Percentiles rank a stretch among this genome's conserved stretches.
Evolutionary conservation across 2,329 filamentous ascomycete genomes (phyloP).

Genomic region (Epicoccum nigrum): DNA sequence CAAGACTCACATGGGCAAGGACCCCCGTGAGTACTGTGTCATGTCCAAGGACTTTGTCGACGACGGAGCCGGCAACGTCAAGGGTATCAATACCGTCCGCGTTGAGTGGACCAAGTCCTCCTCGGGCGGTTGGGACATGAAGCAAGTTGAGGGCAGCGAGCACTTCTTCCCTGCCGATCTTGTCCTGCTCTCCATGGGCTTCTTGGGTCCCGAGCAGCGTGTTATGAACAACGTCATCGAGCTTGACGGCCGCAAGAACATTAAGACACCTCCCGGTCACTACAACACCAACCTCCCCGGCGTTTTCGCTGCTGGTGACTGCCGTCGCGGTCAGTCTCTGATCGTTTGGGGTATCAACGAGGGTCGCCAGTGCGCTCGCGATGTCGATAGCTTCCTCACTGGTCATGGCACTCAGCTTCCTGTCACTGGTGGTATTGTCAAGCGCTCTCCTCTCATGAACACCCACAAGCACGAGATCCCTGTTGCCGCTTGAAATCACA

Average conservation of each 20-base stretch:
- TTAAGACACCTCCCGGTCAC: constrained; percentile 88
- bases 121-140: constrained; percentile 96
- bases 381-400: constrained; percentile 88
- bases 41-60: constrained; percentile 98
- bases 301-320: constrained; percentile 93
- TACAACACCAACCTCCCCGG: constrained; percentile 88
- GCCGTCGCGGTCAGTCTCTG: constrained; percentile 89
- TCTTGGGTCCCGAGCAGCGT: constrained; percentile 90
- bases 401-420: constrained; percentile 76
- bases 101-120: constrained; percentile 95
- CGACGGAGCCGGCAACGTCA: constrained; percentile 84
- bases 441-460: constrained; percentile 49
- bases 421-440: constrained; percentile 90
- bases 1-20: constrained; percentile 93
- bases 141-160: constrained; percentile 90
- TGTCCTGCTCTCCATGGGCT: constrained; percentile 94
- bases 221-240: constrained; percentile 87
- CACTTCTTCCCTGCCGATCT: constrained; percentile 97
- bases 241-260: constrained; percentile 90
- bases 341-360: constrained; percentile 99
- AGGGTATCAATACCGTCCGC: constrained; percentile 93
- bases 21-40: constrained; percentile 96
- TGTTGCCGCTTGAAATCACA: constrained; percentile 3
- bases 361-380: constrained; percentile 87
- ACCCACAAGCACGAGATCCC: constrained; percentile 30